Percentiles rank a stretch among this genome's conserved stretches.
phyloP scores from a whole-genome alignment of 129 eudicot species.

The Glebionis coronaria region DNA sequence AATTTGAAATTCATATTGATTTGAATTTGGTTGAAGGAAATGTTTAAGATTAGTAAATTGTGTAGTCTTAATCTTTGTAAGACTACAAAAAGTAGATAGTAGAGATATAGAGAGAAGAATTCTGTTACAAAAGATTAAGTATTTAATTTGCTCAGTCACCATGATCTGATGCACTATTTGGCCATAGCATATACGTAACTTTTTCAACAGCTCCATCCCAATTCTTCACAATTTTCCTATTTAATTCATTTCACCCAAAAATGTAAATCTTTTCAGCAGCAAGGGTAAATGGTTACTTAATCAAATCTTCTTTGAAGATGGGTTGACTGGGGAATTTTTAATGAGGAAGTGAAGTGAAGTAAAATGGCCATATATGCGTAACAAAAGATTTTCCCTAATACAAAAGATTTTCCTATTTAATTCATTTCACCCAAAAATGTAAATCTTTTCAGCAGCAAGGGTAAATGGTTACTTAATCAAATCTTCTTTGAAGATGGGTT shows the following conservation, averaged over 20 bases:
- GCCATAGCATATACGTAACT: background rate
- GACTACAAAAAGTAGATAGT: too few relatives aligned
- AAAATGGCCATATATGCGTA: too few relatives aligned
- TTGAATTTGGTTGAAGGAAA: too few relatives aligned
- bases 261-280: background rate
- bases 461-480: constrained; percentile 6
- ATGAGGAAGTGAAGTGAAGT: background rate
- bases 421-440: too few relatives aligned
- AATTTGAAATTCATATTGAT: too few relatives aligned
- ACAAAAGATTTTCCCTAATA: too few relatives aligned
- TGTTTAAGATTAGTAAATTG: too few relatives aligned
- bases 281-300: constrained; percentile 9
- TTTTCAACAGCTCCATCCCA: too few relatives aligned
- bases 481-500: background rate
- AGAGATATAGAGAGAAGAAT: background rate
- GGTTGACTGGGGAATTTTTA: background rate
- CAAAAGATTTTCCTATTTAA: too few relatives aligned
- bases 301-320: background rate
- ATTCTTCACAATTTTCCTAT: too few relatives aligned
- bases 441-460: background rate
- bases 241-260: background rate
- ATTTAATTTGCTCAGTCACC: background rate
- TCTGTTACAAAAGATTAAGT: background rate
- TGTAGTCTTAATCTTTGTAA: too few relatives aligned
- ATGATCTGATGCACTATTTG: constrained; percentile 1